Conservation (phyloP, 805 yeast genomes). For the Kregervanrija delftensis region DNA sequence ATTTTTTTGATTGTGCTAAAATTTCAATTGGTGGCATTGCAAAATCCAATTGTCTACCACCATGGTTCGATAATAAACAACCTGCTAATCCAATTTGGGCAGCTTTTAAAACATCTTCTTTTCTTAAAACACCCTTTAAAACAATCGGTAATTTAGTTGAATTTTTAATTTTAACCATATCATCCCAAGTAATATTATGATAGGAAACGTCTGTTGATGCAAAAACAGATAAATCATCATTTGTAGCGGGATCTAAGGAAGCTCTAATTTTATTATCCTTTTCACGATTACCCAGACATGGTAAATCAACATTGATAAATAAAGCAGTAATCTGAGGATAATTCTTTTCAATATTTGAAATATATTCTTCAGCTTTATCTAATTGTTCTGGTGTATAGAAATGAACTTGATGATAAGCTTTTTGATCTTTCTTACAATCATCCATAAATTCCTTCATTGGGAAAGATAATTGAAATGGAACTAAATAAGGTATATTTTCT, state of each 20-base stretch:
- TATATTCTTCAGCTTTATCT: constrained; percentile 33
- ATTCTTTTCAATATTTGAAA: constrained; percentile 15
- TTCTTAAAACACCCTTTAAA: constrained; percentile 57
- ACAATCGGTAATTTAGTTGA: constrained; percentile 46
- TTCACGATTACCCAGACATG: constrained; percentile 79
- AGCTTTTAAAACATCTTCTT: constrained; percentile 56
- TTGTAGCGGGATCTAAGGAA: constrained; percentile 35
- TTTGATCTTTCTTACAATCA: constrained; percentile 53
- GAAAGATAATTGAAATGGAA: constrained; percentile 81
- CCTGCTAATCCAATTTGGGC: constrained; percentile 53
- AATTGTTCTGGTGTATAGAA: constrained; percentile 61
- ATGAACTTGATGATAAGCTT: constrained; percentile 80
- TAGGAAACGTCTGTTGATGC: constrained; percentile 9
- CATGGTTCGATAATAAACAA: constrained; percentile 63
- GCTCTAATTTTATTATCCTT: constrained; percentile 72
- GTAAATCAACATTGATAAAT: constrained; percentile 84
- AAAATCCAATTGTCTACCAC: constrained; percentile 64
- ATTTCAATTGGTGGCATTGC: constrained; percentile 56
- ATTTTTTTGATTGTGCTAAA: constrained; percentile 46
- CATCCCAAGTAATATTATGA: constrained; percentile 46
- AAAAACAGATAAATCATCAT: constrained; percentile 10
- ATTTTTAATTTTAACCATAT: constrained; percentile 44
- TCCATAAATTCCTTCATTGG: constrained; percentile 72
- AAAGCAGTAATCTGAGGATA: constrained; percentile 56
- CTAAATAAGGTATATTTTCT: constrained; percentile 72